Conservation (phyloP, 176 grass and related monocot species). For the Stipa capillata region DNA sequence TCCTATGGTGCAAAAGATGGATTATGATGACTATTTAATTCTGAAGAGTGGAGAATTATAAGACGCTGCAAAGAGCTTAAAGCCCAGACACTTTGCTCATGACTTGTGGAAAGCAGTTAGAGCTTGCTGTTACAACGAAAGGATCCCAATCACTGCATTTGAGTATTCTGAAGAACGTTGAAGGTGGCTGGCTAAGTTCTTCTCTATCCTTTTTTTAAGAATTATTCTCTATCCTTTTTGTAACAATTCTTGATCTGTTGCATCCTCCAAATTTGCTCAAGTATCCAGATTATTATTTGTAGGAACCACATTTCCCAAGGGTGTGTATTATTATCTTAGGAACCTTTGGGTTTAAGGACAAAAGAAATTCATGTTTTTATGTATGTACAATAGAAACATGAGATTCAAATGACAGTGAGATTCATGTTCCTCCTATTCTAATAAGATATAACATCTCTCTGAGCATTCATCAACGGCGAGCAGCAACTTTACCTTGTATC, state of each 20-base stretch:
- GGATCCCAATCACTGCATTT: constrained; percentile 16
- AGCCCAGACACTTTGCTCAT: constrained; percentile 12
- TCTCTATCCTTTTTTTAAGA: too few relatives aligned
- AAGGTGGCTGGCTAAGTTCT: constrained; percentile 26
- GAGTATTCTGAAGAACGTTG: constrained; percentile 33
- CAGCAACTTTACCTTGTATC: not conserved
- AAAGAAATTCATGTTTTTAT: not conserved
- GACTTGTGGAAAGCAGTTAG: constrained; percentile 15
- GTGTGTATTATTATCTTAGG: not conserved
- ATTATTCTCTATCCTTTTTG: constrained; percentile 15
- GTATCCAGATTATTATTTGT: too few relatives aligned
- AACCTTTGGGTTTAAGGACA: not conserved
- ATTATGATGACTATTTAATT: constrained; percentile 5
- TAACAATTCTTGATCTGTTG: not conserved
- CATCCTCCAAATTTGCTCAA: not conserved
- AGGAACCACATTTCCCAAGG: not conserved
- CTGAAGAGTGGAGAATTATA: constrained; percentile 29
- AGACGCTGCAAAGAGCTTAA: constrained; percentile 24
- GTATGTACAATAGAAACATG: not conserved
- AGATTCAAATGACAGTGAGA: not conserved
- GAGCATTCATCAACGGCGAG: not conserved
- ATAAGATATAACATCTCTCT: not conserved
- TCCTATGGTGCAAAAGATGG: not conserved
- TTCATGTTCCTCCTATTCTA: not conserved
- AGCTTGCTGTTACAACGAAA: constrained; percentile 21